These are phyloP conservation scores for Microthlaspi erraticum DNA, from an alignment of 345 rosid genomes.

Conservation along the genomic window DNA sequence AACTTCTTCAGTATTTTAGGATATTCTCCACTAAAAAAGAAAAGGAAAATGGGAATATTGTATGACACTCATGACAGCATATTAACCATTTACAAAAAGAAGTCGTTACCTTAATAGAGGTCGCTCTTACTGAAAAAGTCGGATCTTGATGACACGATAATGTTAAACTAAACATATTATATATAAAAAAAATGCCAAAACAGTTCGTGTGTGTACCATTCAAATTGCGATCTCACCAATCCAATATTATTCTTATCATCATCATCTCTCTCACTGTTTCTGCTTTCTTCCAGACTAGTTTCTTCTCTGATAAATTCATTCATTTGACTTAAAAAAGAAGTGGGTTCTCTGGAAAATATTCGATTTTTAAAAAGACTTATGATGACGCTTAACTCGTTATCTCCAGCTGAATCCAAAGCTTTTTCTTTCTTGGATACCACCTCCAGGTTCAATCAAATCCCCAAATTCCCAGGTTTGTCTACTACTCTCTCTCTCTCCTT, in stretches of 20 bases:
- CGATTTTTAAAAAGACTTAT: constrained; percentile 32
- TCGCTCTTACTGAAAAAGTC: constrained; percentile 6
- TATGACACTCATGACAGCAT: background rate
- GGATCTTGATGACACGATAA: constrained; percentile 12
- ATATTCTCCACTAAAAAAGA: background rate
- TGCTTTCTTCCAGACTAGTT: constrained; percentile 14
- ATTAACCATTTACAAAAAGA: background rate
- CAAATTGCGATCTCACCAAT: constrained; percentile 26
- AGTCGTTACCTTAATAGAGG: constrained; percentile 3
- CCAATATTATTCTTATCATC: constrained; percentile 30
- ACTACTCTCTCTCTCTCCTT: background rate
- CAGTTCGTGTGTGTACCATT: constrained; percentile 22
- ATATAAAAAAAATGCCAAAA: background rate
- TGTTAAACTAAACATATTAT: too few species aligned
- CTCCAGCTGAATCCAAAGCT: constrained; percentile 65
- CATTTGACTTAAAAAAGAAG: constrained; percentile 3
- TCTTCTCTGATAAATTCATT: constrained; percentile 23
- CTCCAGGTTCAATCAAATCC: constrained; percentile 51
- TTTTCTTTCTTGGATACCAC: constrained; percentile 69
- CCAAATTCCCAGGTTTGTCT: constrained; percentile 63
- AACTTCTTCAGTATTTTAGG: background rate
- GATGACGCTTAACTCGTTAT: constrained; percentile 76
- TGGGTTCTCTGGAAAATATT: constrained; percentile 25
- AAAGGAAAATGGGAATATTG: background rate
- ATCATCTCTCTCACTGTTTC: constrained; percentile 28